A percentile compares a stretch with the other conserved stretches of the same genome.
phyloP scores from a whole-genome alignment of 164 flowering plant genomes.

The Vitis labrusca region DNA sequence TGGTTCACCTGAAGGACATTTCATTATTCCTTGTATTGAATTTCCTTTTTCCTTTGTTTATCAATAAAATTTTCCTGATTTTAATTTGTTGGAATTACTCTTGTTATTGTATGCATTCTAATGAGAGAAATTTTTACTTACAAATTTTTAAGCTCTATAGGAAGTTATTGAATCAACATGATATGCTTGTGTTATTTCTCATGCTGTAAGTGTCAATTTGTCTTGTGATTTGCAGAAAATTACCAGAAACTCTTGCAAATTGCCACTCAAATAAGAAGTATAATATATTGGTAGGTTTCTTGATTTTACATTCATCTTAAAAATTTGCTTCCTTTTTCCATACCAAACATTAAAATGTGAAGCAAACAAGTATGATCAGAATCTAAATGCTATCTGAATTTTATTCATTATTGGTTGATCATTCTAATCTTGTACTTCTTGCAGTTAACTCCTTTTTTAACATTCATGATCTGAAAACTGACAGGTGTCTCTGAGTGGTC shows the following conservation, averaged over 20 bases:
- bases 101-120: too few species aligned
- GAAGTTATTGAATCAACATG: not conserved
- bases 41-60: too few species aligned
- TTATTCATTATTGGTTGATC: not conserved
- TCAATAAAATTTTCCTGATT: too few species aligned
- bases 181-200: not conserved
- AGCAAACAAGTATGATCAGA: not conserved
- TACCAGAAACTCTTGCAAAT: conserved; percentile 27
- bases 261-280: conserved; percentile 40
- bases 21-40: too few species aligned
- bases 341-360: not conserved
- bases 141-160: too few species aligned
- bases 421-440: conserved; percentile 1
- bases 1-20: too few species aligned
- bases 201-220: conserved; percentile 2
- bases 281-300: conserved; percentile 50
- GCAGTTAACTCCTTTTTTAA: conserved; percentile 5
- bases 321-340: not conserved
- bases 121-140: too few species aligned
- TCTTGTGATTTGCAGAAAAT: conserved; percentile 46
- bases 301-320: not conserved
- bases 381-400: not conserved
- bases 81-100: too few species aligned
- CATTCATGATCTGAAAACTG: conserved; percentile 10
- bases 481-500: conserved; percentile 97